These are phyloP conservation scores for Yamadazyma blattariae DNA, from an alignment of 1,139 yeast species.

Conservation along the genomic window DNA sequence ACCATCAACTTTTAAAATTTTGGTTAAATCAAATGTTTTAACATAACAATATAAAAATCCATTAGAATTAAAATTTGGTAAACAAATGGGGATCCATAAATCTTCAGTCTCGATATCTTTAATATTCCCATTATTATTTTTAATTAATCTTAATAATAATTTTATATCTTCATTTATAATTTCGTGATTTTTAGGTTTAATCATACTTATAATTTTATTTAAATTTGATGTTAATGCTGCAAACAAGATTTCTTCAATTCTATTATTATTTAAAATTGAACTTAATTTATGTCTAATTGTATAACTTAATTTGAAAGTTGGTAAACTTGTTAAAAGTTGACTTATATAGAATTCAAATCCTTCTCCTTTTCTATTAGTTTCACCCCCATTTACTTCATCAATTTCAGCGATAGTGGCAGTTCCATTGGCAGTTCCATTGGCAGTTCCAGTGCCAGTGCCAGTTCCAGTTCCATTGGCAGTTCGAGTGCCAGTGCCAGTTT, in stretches of 20 bases:
- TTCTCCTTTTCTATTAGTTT: not conserved
- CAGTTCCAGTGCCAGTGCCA: not conserved
- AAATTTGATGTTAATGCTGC: conserved; percentile 20
- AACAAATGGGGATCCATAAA: conserved; percentile 90
- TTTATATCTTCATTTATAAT: conserved; percentile 32
- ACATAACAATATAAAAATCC: conserved; percentile 87
- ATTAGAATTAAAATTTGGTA: conserved; percentile 83
- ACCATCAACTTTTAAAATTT: conserved; percentile 16
- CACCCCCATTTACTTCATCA: not conserved
- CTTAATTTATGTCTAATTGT: conserved; percentile 32
- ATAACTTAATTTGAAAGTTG: conserved; percentile 31
- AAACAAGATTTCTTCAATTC: conserved; percentile 31
- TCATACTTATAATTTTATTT: conserved; percentile 25
- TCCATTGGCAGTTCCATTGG: not conserved
- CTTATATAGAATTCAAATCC: conserved; percentile 29
- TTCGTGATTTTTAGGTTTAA: conserved; percentile 35
- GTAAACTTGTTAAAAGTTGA: conserved; percentile 27
- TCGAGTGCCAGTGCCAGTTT: too few species aligned
- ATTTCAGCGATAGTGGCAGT: too few species aligned
- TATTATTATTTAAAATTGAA: conserved; percentile 18
- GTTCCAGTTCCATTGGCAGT: not conserved
- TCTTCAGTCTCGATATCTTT: conserved; percentile 47
- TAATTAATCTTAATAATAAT: conserved; percentile 27
- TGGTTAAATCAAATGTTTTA: conserved; percentile 46
- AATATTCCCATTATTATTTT: conserved; percentile 15